phyloP scores from a whole-genome alignment of 352 stramenopile species.

The Pythium aquatile region DNA sequence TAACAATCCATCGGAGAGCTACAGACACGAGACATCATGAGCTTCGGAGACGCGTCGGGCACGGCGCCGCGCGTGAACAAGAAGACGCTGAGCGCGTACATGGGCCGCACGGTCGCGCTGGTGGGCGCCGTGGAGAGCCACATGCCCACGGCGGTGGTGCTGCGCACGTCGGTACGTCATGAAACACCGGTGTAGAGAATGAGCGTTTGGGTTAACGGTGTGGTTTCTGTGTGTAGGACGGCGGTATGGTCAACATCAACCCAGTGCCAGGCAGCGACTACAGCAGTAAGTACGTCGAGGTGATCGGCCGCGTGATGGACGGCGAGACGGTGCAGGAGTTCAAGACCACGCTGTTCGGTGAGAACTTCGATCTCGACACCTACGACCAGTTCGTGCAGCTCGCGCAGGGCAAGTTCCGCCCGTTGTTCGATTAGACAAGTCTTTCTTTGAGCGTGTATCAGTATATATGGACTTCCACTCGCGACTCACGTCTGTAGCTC shows the following conservation, averaged over 20 bases:
- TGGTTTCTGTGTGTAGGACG: slow-evolving; percentile 44
- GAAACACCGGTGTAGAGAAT: neutral
- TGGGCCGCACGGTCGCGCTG: slow-evolving; percentile 70
- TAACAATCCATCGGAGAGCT: neutral
- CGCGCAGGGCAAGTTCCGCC: slow-evolving; percentile 66
- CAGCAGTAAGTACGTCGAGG: slow-evolving; percentile 81
- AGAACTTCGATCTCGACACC: slow-evolving; percentile 77
- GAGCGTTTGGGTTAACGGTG: neutral
- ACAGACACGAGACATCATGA: slow-evolving; percentile 33
- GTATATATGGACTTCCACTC: slow-evolving; percentile 14
- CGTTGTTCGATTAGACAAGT: slow-evolving; percentile 63
- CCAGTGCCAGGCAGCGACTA: slow-evolving; percentile 74
- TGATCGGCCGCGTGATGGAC: slow-evolving; percentile 77
- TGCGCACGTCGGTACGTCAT: slow-evolving; percentile 69
- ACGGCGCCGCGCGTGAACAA: slow-evolving; percentile 86
- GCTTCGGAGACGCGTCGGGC: slow-evolving; percentile 46
- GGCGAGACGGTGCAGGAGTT: slow-evolving; percentile 79
- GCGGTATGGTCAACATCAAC: slow-evolving; percentile 75
- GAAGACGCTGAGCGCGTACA: slow-evolving; percentile 56
- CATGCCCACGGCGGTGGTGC: slow-evolving; percentile 61
- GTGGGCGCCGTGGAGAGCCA: slow-evolving; percentile 76
- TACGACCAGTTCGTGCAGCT: slow-evolving; percentile 85
- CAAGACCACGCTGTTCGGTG: slow-evolving; percentile 82
- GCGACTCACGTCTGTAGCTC: slow-evolving; percentile 4
- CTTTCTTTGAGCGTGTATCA: slow-evolving; percentile 11